Percentiles rank a stretch among this genome's conserved stretches.
phyloP scores from a whole-genome alignment of 2,329 filamentous ascomycete genomes.

The Fusarium cicatricum region DNA sequence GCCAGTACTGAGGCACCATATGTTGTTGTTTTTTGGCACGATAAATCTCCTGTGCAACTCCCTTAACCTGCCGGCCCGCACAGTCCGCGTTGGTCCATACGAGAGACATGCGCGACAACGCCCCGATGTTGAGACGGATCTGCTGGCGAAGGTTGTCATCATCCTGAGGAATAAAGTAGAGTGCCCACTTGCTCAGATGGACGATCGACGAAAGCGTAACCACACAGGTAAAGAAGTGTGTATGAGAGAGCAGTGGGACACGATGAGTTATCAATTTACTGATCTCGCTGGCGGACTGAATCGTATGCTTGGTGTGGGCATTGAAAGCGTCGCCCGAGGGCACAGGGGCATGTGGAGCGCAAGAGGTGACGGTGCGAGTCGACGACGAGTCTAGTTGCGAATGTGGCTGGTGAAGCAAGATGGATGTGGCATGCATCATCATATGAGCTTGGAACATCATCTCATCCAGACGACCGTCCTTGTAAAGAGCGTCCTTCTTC shows the following conservation, averaged over 20 bases:
- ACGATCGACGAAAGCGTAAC: conserved; percentile 82
- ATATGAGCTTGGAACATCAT: conserved; percentile 93
- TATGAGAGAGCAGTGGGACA: conserved; percentile 75
- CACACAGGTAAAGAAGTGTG: conserved; percentile 84
- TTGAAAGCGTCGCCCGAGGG: conserved; percentile 62
- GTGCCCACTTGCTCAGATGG: conserved; percentile 80
- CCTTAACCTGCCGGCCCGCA: conserved; percentile 77
- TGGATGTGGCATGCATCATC: conserved; percentile 72
- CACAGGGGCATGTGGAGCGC: conserved; percentile 66
- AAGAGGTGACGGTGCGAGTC: conserved; percentile 68
- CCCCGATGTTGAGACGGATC: conserved; percentile 81
- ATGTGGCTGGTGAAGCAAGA: conserved; percentile 81
- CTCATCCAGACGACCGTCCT: conserved; percentile 79
- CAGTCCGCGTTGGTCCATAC: conserved; percentile 78
- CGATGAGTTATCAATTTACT: conserved; percentile 79
- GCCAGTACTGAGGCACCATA: conserved; percentile 62
- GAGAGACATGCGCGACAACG: conserved; percentile 71
- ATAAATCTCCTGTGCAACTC: conserved; percentile 81
- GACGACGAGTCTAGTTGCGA: conserved; percentile 75
- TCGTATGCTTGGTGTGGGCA: conserved; percentile 80
- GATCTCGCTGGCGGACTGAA: conserved; percentile 80
- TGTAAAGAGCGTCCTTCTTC: conserved; percentile 75
- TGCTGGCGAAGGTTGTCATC: conserved; percentile 76
- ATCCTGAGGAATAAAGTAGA: conserved; percentile 66
- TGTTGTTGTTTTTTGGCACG: conserved; percentile 64